Base-by-base conservation (phyloP, 148 eudicot species). In the Rheum nobile region DNA sequence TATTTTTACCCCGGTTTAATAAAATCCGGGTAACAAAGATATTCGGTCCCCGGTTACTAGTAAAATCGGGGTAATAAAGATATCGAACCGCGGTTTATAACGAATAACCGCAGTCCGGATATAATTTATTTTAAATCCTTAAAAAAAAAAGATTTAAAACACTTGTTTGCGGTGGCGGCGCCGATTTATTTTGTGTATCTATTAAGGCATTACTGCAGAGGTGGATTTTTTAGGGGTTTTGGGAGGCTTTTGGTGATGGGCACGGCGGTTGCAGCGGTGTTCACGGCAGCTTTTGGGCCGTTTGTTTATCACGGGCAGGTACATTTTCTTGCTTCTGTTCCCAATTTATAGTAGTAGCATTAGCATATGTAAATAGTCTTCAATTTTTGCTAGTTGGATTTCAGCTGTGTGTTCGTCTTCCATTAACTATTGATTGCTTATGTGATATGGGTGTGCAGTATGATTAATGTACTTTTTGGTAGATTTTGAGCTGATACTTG, bases 141-240 rank as follows among this genome's bases (percentile, higher is more conserved):
- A n/a, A n/a, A n/a, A n/a, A n/a, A n/a, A n/a, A n/a, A n/a, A 76
- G 87, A 93, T 75, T 94, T 91, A 72, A 91, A 94, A 86, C 97
- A 91, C 77, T 75, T 94, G 74, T 94, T 94, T 82, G 96, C 93
- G 1, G 97, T 94, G 80, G 98, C 97, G 65, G 98, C 83, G 5
- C 98, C 98, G 22, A 86, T 94, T 72, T 94, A 91, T 80, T 94
- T 91, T 52, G 97, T 94, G 77, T 94, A 94, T 80, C 80, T 94
- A 85, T 77, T 94, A 80, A 74, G 97, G 81, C 96, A 87, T 83
- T 94, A 88, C 71, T 94, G 96, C 71, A 77, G 84, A 57, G 97
- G 97, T 22, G 93, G 98, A 42, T 44, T 87, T 31, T 16, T 84
- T 44, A 88, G 74, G 83, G 98, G 97, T 46, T 87, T 94, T 31